phyloP scores from a whole-genome alignment of 306 rosid genomes.

The Alnus glutinosa region DNA sequence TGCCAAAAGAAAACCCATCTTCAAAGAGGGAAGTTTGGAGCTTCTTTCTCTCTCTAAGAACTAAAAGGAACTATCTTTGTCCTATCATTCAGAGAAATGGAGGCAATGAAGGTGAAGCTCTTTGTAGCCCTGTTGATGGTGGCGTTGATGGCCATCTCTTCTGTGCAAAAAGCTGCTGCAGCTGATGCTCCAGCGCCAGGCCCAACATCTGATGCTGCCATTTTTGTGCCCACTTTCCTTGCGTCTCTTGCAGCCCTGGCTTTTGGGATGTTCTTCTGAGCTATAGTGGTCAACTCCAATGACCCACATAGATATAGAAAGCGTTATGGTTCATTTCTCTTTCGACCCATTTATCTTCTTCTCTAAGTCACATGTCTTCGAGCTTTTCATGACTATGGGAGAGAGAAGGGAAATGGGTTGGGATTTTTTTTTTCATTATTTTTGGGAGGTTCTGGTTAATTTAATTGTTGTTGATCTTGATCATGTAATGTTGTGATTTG shows the following conservation, averaged over 20 bases:
- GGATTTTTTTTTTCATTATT: neutral
- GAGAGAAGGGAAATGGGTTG: constrained; percentile 12
- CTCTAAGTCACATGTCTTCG: constrained; percentile 8
- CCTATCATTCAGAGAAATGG: constrained; percentile 23
- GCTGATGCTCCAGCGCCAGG: constrained; percentile 49
- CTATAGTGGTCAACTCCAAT: constrained; percentile 3
- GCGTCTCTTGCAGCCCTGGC: constrained; percentile 44
- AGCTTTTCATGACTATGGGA: neutral
- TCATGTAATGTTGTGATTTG: constrained; percentile 10
- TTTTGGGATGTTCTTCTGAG: constrained; percentile 39
- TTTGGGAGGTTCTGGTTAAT: constrained; percentile 20
- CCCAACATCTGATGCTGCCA: constrained; percentile 45
- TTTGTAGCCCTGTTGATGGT: constrained; percentile 32
- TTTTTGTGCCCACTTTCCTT: constrained; percentile 38
- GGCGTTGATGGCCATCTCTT: constrained; percentile 36
- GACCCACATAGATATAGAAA: constrained; percentile 4
- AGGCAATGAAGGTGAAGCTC: constrained; percentile 43
- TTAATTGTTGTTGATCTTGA: constrained; percentile 7
- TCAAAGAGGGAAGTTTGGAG: neutral
- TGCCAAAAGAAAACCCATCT: neutral
- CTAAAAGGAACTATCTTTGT: neutral
- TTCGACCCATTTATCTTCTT: constrained; percentile 4
- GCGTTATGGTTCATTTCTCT: constrained; percentile 6
- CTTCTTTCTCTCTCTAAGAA: neutral
- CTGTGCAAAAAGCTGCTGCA: constrained; percentile 32